Evolutionary conservation across 2,329 filamentous ascomycete genomes (phyloP).

Genomic region (Elsinoe perseae): DNA sequence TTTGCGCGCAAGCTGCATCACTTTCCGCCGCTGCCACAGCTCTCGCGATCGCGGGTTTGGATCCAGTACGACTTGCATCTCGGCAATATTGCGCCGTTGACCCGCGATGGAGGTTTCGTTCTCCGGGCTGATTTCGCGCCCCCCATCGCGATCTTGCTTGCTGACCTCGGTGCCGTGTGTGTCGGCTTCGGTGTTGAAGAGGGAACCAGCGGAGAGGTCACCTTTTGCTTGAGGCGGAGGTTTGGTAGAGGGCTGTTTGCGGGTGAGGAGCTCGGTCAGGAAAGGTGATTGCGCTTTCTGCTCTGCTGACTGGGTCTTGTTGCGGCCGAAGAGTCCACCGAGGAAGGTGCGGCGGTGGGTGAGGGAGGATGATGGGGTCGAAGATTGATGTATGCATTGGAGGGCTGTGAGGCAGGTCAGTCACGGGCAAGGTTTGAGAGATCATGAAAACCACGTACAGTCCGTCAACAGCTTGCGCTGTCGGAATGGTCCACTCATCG

Average conservation of each 20-base stretch:
- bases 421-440: not conserved
- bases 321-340: constrained; percentile 19
- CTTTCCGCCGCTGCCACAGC: constrained; percentile 75
- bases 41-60: constrained; percentile 65
- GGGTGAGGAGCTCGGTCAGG: constrained; percentile 51
- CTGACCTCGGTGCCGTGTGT: constrained; percentile 21
- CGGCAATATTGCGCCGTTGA: constrained; percentile 38
- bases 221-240: constrained; percentile 29
- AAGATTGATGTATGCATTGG: constrained; percentile 18
- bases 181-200: constrained; percentile 41
- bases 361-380: constrained; percentile 15
- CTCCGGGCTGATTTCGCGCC: constrained; percentile 16
- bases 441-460: constrained; percentile 44
- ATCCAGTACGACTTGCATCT: constrained; percentile 59
- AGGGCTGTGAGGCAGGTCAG: constrained; percentile 13
- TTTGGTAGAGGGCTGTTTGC: constrained; percentile 25
- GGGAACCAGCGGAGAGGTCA: constrained; percentile 42
- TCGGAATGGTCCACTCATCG: constrained; percentile 60
- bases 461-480: constrained; percentile 53
- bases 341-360: constrained; percentile 20
- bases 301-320: constrained; percentile 16
- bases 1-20: constrained; percentile 65
- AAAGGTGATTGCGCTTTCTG: constrained; percentile 44
- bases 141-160: constrained; percentile 21
- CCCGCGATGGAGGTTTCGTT: constrained; percentile 18